Evolutionary conservation across 148 eudicot species (phyloP).

Genomic region (Silene conica): DNA sequence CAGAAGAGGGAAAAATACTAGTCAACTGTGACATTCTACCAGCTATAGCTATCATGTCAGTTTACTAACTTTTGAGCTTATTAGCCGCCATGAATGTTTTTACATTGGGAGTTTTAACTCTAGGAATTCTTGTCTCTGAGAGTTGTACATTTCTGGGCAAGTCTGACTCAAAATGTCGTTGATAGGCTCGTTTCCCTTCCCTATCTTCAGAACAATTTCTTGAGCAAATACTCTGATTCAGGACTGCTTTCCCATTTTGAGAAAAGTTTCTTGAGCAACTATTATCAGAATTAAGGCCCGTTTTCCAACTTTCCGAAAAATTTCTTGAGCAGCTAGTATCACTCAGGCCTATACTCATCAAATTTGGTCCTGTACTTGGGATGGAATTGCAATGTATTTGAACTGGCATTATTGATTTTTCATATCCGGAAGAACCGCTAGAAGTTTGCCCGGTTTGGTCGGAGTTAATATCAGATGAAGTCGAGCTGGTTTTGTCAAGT

Average conservation of each 20-base stretch:
- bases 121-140: background rate
- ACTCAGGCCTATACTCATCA: background rate
- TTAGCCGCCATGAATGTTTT: too few species aligned
- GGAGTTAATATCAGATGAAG: conserved; percentile 15
- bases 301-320: background rate
- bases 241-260: background rate
- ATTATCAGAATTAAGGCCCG: background rate
- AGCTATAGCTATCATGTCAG: too few species aligned
- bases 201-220: background rate
- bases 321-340: background rate
- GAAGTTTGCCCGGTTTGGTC: background rate
- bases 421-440: background rate
- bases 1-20: too few species aligned
- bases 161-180: background rate
- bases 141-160: background rate
- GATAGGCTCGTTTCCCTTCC: background rate
- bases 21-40: too few species aligned
- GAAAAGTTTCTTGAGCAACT: background rate
- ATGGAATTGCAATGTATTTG: background rate
- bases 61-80: too few species aligned
- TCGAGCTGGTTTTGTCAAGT: conserved; percentile 10
- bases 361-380: background rate
- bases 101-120: too few species aligned
- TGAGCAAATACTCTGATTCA: background rate
- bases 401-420: background rate